Evolutionary conservation across 768 basidiomycete species (phyloP).

Genomic region (Leccinum obscurum): DNA sequence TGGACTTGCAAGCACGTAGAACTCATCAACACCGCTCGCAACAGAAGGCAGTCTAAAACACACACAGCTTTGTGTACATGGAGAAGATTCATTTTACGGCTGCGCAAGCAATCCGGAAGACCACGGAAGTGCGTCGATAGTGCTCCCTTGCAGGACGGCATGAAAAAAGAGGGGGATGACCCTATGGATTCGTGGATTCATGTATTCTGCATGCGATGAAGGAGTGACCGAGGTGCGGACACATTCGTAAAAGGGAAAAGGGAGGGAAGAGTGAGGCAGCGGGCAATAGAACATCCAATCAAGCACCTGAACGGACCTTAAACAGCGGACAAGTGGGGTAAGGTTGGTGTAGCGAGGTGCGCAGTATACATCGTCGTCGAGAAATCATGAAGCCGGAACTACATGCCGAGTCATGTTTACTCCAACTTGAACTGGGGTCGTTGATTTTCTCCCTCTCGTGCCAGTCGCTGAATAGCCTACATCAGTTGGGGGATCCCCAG

Average conservation of each 20-base stretch:
- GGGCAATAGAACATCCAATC: conserved; percentile 17
- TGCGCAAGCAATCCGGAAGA: conserved; percentile 21
- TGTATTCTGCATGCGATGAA: conserved; percentile 9
- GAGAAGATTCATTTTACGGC: conserved; percentile 27
- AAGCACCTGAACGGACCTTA: conserved; percentile 28
- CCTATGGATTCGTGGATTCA: conserved; percentile 5
- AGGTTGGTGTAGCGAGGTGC: conserved; percentile 10
- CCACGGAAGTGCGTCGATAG: conserved; percentile 7
- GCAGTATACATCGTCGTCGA: conserved; percentile 7
- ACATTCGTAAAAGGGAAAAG: conserved; percentile 17
- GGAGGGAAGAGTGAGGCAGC: conserved; percentile 23
- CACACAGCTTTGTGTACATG: conserved; percentile 14
- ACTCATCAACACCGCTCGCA: conserved; percentile 1
- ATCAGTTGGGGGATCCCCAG: conserved; percentile 9
- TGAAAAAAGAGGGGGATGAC: conserved; percentile 10
- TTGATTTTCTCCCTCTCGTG: background rate
- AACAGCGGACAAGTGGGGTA: conserved; percentile 15
- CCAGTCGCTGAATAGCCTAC: conserved; percentile 21
- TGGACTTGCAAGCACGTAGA: background rate
- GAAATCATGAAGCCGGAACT: conserved; percentile 12
- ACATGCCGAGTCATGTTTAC: conserved; percentile 11
- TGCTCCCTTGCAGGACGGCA: conserved; percentile 5
- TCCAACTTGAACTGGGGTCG: background rate
- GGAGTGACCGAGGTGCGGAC: conserved; percentile 10
- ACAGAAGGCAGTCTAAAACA: conserved; percentile 11